phyloP scores from a whole-genome alignment of 331 rosid species.

The Pyracantha coccinea region DNA sequence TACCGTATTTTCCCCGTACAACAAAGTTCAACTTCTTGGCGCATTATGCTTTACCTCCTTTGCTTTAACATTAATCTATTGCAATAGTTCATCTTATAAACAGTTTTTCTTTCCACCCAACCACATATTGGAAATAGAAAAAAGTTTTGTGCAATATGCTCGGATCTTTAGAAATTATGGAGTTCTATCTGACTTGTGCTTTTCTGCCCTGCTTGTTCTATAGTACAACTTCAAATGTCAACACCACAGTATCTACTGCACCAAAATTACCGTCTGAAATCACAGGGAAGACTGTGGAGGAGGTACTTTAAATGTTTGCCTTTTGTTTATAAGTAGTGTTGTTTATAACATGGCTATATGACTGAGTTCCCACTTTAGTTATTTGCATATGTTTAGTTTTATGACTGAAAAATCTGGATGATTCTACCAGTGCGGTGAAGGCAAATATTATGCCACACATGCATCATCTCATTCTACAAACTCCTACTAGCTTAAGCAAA shows the following conservation, averaged over 20 bases:
- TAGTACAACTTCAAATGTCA: conserved; percentile 62
- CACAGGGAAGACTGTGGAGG: conserved; percentile 91
- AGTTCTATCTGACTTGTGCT: conserved; percentile 2
- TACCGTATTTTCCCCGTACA: background rate
- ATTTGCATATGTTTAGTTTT: background rate
- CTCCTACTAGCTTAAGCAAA: background rate
- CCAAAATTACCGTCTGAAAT: conserved; percentile 92
- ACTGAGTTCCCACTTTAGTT: background rate
- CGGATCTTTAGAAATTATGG: background rate
- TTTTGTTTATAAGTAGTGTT: background rate
- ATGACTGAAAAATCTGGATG: background rate
- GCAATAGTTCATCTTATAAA: background rate
- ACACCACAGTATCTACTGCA: conserved; percentile 37
- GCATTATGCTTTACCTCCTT: background rate
- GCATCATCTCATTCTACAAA: background rate
- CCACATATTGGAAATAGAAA: background rate
- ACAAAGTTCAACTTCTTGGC: background rate
- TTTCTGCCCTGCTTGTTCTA: conserved; percentile 19
- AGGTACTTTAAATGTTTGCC: conserved; percentile 39
- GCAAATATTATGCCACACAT: background rate
- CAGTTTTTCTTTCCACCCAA: background rate
- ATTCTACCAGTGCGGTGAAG: background rate
- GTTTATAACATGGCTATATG: background rate
- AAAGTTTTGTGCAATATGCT: background rate
- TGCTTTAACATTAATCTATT: background rate